Percentiles rank a stretch among this genome's conserved stretches.
These are phyloP conservation scores for Leucocoprinus leucothites DNA, from an alignment of 768 basidiomycete genomes.

Conservation along the genomic window DNA sequence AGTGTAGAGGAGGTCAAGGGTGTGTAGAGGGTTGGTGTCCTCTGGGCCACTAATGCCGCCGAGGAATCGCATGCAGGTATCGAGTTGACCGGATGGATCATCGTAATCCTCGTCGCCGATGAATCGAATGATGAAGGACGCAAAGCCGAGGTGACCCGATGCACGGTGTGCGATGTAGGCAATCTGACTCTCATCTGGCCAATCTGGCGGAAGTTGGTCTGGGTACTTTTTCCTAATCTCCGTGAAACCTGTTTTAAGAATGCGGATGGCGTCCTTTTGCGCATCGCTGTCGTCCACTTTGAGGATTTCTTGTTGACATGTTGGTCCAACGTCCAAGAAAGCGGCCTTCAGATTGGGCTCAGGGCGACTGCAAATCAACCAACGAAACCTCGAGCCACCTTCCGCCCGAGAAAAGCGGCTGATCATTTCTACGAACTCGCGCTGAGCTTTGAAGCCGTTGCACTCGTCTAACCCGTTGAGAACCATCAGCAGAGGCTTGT, in stretches of 20 bases:
- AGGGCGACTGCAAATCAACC: not conserved
- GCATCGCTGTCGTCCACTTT: not conserved
- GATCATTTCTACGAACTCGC: not conserved
- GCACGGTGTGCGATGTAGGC: not conserved
- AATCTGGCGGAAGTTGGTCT: not conserved
- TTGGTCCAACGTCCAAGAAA: not conserved
- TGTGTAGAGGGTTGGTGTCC: not conserved
- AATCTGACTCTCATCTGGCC: not conserved
- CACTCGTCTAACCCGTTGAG: not conserved
- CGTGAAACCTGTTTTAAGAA: not conserved
- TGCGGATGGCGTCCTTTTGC: not conserved
- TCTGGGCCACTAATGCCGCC: not conserved
- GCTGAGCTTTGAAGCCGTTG: not conserved
- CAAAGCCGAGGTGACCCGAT: not conserved
- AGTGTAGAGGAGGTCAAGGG: not conserved
- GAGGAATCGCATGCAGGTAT: not conserved
- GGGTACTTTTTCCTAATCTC: not conserved
- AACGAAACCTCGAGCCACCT: not conserved
- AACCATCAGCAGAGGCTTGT: not conserved
- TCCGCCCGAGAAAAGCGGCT: not conserved
- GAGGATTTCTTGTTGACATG: not conserved
- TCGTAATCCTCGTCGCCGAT: not conserved
- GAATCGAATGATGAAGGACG: not conserved
- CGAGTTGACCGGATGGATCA: not conserved
- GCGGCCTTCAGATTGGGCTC: not conserved